Evolutionary conservation across 768 basidiomycete genomes (phyloP).

Genomic region (Xanthoconium purpureum): DNA sequence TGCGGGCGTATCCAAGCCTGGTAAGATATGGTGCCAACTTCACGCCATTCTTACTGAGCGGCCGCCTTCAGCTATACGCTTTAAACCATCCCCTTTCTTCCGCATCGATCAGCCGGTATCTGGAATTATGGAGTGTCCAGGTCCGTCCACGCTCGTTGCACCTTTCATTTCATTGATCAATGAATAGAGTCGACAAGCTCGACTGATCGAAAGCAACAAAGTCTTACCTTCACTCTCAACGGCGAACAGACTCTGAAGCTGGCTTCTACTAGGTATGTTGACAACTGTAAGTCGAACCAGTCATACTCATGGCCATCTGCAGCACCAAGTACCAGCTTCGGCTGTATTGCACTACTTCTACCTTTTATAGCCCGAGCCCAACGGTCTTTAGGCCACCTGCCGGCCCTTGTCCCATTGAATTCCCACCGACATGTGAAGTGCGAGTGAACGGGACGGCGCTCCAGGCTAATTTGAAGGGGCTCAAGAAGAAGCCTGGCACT

Average conservation of each 20-base stretch:
- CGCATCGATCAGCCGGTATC: conserved; percentile 64
- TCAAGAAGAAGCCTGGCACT: conserved; percentile 94
- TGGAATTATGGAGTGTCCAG: conserved; percentile 70
- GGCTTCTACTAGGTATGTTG: conserved; percentile 49
- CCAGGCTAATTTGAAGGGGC: conserved; percentile 76
- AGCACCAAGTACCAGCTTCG: conserved; percentile 78
- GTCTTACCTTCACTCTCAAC: conserved; percentile 60
- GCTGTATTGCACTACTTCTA: conserved; percentile 84
- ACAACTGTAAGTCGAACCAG: background rate
- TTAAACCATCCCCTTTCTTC: conserved; percentile 81
- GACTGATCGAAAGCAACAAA: conserved; percentile 71
- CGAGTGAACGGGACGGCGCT: conserved; percentile 73
- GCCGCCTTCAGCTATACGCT: conserved; percentile 54
- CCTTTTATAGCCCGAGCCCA: conserved; percentile 55
- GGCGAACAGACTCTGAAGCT: conserved; percentile 64
- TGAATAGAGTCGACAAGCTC: conserved; percentile 67
- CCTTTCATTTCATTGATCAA: conserved; percentile 3
- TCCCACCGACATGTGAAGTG: conserved; percentile 88
- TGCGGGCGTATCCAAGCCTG: conserved; percentile 25
- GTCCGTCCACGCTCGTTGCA: conserved; percentile 36
- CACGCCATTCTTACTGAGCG: conserved; percentile 10
- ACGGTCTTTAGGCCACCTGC: conserved; percentile 49
- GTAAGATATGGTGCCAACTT: conserved; percentile 22
- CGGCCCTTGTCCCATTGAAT: conserved; percentile 77
- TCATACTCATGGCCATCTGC: conserved; percentile 11